Conservation (phyloP, 2,329 filamentous ascomycete genomes). For the Penicillium sp. region DNA sequence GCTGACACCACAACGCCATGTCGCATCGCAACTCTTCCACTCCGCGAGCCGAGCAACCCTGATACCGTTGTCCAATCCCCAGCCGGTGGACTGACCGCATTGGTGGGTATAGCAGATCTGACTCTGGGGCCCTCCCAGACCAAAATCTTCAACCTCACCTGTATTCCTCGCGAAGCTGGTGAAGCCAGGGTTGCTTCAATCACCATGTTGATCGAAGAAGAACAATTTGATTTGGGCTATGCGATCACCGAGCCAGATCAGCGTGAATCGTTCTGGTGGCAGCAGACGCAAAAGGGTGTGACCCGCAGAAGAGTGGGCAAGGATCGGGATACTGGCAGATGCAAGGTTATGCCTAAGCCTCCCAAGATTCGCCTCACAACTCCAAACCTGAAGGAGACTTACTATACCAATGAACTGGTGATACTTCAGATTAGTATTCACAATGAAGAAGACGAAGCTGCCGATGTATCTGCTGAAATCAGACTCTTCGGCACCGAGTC, state of each 20-base stretch:
- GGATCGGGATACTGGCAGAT: slow-evolving; percentile 51
- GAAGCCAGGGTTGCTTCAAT: slow-evolving; percentile 67
- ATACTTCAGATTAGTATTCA: slow-evolving; percentile 66
- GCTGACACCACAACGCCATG: slow-evolving; percentile 24
- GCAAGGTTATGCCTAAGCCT: slow-evolving; percentile 81
- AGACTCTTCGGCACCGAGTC: slow-evolving; percentile 61
- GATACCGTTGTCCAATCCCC: slow-evolving; percentile 36
- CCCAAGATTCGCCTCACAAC: slow-evolving; percentile 82
- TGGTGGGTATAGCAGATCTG: slow-evolving; percentile 62
- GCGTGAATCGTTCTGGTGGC: slow-evolving; percentile 46
- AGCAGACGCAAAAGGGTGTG: slow-evolving; percentile 36
- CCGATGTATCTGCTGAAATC: slow-evolving; percentile 69
- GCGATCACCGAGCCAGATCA: slow-evolving; percentile 51
- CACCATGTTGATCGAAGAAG: slow-evolving; percentile 62
- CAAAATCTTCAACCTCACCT: slow-evolving; percentile 68
- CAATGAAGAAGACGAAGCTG: slow-evolving; percentile 81
- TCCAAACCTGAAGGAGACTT: slow-evolving; percentile 64
- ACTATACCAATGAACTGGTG: slow-evolving; percentile 82
- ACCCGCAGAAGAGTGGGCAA: slow-evolving; percentile 44
- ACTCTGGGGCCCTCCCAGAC: slow-evolving; percentile 66
- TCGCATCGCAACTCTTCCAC: slow-evolving; percentile 34
- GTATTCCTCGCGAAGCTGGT: slow-evolving; percentile 79
- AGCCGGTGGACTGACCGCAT: slow-evolving; percentile 38
- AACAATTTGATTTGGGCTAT: slow-evolving; percentile 67
- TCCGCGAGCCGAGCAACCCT: slow-evolving; percentile 35